Evolutionary conservation across 176 grass and related monocot species (phyloP).

Genomic region (Themeda triandra): DNA sequence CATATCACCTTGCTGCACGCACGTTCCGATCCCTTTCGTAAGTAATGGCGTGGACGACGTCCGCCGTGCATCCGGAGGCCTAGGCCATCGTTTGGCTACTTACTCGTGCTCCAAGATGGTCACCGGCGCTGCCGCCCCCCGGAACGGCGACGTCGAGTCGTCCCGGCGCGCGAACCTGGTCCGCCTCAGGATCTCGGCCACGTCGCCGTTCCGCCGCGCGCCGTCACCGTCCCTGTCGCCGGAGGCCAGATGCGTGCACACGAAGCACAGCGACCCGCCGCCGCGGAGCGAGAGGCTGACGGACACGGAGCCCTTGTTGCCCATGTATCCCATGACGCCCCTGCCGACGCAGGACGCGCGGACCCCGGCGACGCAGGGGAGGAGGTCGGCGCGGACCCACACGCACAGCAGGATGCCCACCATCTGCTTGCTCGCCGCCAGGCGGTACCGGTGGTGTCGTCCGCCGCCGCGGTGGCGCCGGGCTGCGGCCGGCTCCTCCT

Average conservation of each 20-base stretch:
- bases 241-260: conserved; percentile 91
- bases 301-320: conserved; percentile 94
- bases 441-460: neutral
- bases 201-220: conserved; percentile 6
- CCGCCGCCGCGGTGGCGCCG: neutral
- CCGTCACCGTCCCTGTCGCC: conserved; percentile 94
- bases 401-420: conserved; percentile 88
- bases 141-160: too few relatives aligned
- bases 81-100: too few relatives aligned
- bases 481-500: conserved; percentile 30
- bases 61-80: too few relatives aligned
- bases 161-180: conserved; percentile 45
- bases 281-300: conserved; percentile 65
- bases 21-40: neutral
- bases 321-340: conserved; percentile 97
- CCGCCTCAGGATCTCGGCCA: conserved; percentile 69
- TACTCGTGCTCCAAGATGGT: too few relatives aligned
- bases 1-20: conserved; percentile 76
- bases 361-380: conserved; percentile 40
- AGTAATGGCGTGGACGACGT: neutral
- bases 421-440: conserved; percentile 83
- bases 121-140: too few relatives aligned
- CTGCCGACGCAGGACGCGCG: conserved; percentile 61
- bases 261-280: conserved; percentile 57
- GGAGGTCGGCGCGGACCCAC: conserved; percentile 57